Percentiles rank a stretch among this genome's conserved stretches.
Evolutionary conservation across 2,329 filamentous ascomycete genomes (phyloP).

Genomic region (Fonsecaea nubica): DNA sequence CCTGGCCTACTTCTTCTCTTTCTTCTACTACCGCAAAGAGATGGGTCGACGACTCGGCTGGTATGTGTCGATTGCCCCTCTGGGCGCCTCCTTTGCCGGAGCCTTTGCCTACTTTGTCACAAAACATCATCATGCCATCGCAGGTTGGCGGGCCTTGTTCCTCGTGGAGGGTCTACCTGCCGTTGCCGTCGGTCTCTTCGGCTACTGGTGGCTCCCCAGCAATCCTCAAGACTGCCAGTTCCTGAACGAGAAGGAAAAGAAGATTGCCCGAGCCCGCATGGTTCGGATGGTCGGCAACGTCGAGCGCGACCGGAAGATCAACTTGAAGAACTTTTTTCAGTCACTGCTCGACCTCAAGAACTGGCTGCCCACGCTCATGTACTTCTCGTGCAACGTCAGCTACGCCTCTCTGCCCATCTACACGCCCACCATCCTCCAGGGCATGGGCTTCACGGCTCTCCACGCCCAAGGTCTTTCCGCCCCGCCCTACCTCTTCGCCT

Average conservation of each 20-base stretch:
- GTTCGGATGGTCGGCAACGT: constrained; percentile 36
- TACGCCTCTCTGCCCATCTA: constrained; percentile 71
- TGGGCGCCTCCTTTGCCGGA: constrained; percentile 81
- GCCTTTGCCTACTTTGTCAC: constrained; percentile 70
- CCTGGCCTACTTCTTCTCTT: constrained; percentile 60
- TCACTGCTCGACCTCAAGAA: constrained; percentile 54
- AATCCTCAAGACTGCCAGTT: constrained; percentile 70
- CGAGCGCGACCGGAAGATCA: constrained; percentile 20
- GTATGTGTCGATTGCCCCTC: constrained; percentile 63
- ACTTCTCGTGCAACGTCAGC: constrained; percentile 68
- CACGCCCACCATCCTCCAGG: constrained; percentile 56
- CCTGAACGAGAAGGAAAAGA: constrained; percentile 67
- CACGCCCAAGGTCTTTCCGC: constrained; percentile 75
- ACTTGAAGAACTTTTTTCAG: constrained; percentile 38
- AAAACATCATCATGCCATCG: constrained; percentile 69
- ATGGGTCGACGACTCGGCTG: constrained; percentile 63
- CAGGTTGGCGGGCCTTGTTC: constrained; percentile 82
- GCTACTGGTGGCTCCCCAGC: constrained; percentile 78
- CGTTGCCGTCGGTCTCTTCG: constrained; percentile 73
- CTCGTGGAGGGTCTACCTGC: constrained; percentile 84
- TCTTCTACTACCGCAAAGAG: constrained; percentile 65
- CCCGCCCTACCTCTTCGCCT: constrained; percentile 78
- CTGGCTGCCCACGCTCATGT: constrained; percentile 60
- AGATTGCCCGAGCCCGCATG: constrained; percentile 64
- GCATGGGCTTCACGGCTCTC: constrained; percentile 34